Evolutionary conservation across 2,329 filamentous ascomycete species (phyloP).

Genomic region (Pyricularia sp.): DNA sequence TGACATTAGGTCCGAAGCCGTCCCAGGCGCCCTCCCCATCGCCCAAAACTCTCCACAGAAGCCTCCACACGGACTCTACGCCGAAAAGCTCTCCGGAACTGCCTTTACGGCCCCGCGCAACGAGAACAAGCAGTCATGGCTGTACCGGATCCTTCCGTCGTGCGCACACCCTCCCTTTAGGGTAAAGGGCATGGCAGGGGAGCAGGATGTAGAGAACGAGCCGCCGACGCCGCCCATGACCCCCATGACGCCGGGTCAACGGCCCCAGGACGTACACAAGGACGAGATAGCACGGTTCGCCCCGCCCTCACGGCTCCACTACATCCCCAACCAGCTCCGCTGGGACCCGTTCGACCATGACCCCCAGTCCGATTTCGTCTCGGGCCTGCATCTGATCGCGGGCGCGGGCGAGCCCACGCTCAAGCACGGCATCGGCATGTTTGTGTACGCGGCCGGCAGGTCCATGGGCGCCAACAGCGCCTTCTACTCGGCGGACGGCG

Average conservation of each 20-base stretch:
- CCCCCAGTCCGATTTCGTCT: slow-evolving; percentile 30
- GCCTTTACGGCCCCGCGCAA: slow-evolving; percentile 60
- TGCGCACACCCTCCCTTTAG: slow-evolving; percentile 50
- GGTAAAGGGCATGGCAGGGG: slow-evolving; percentile 25
- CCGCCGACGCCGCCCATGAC: background rate
- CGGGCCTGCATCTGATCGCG: slow-evolving; percentile 49
- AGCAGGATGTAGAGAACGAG: slow-evolving; percentile 7
- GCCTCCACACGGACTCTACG: slow-evolving; percentile 66
- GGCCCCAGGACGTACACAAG: background rate
- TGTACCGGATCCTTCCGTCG: slow-evolving; percentile 59
- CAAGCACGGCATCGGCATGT: slow-evolving; percentile 59
- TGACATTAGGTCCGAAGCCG: slow-evolving; percentile 56
- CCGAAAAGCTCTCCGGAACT: slow-evolving; percentile 66
- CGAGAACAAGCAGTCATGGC: slow-evolving; percentile 61
- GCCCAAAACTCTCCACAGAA: slow-evolving; percentile 77
- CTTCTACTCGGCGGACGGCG: slow-evolving; percentile 63
- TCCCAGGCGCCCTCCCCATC: slow-evolving; percentile 63
- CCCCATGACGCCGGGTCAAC: background rate
- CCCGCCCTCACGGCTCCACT: slow-evolving; percentile 31
- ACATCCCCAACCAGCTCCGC: slow-evolving; percentile 62
- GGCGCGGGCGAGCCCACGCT: slow-evolving; percentile 63
- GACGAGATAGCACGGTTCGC: background rate
- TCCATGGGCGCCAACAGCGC: slow-evolving; percentile 58
- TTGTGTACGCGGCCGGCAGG: slow-evolving; percentile 59
- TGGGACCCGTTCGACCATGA: slow-evolving; percentile 57